Evolutionary conservation across 2,329 filamentous ascomycete species (phyloP), one percentile per base, ranked within the genome.

Genomic region (Penicillium occitanis): DNA sequence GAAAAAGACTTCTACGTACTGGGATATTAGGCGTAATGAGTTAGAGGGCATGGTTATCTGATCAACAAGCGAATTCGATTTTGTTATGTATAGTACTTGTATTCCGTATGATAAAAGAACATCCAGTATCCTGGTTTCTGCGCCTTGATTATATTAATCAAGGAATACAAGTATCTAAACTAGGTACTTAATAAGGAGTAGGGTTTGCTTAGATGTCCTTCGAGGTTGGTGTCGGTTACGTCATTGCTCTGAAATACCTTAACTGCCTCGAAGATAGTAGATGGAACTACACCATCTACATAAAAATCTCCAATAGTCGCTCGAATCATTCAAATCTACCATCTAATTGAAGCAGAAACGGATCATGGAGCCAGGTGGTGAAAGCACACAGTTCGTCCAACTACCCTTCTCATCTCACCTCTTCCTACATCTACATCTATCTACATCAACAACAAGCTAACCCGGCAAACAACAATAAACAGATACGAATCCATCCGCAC

Each of bases 401-500:
- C 17, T 28, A 0, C 30, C 8, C 35, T 5, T 0, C 14, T 44
- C 4, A 11, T 37, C 33, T 44, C 35, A 30, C 2, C 28, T 35
- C 8, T 46, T 28, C 50, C 28, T 55, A 17, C n/a, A 37, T 13
- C 10, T 19, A 19, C 30, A 22, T 33, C 13, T 33, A 37, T 13
- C 10, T 19, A 19, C 30, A 22, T 40, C 13, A 5, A 40, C 5
- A 48, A 14, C 30, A 8, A 42, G 33, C 35, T 35, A 35, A 53
- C 48, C 33, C 30, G 5, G 2, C 58, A 64, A 19, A 64, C 35
- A 1, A 3, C 17, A 28, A 2, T 33, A 33, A 30, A 42, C 5
- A 86, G 85, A 76, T 88, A 90, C 75, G 87, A 89, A 77, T 84
- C 81, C 60, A 82, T 83, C 61, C 75, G 84, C 60, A 82, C 79